Percentiles rank a stretch among this genome's conserved stretches.
Conservation (phyloP, 2,329 filamentous ascomycete genomes). For the Fusarium austroafricanum region DNA sequence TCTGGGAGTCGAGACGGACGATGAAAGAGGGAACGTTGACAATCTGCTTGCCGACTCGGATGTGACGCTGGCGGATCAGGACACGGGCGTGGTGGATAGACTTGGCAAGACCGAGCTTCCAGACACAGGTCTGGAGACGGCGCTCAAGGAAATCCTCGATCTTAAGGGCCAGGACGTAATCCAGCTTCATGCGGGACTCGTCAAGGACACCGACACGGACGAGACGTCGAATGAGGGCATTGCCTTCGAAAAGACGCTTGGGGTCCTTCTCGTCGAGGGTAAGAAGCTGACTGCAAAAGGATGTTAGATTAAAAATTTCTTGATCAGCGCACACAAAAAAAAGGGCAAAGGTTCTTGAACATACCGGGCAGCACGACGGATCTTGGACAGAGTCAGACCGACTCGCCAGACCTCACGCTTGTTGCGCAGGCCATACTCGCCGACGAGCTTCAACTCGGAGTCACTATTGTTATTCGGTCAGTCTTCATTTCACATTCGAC, state of each 20-base stretch:
- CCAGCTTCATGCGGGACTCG: constrained; percentile 99
- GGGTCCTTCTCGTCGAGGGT: constrained; percentile 99
- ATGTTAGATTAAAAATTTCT: constrained; percentile 42
- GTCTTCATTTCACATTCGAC: constrained; percentile 83
- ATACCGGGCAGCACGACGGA: constrained; percentile 99
- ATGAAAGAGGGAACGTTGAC: constrained; percentile 99
- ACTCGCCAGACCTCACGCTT: constrained; percentile 99
- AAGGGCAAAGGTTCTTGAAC: constrained; percentile 27
- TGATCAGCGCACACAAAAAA: background rate
- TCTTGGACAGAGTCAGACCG: constrained; percentile 99
- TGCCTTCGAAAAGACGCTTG: constrained; percentile 99
- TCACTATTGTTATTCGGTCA: constrained; percentile 80
- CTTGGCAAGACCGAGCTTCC: constrained; percentile 99
- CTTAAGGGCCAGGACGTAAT: constrained; percentile 99
- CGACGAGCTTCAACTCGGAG: constrained; percentile 99
- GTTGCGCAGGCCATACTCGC: constrained; percentile 99
- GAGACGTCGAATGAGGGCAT: constrained; percentile 99
- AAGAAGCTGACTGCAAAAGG: constrained; percentile 89
- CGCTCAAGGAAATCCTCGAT: constrained; percentile 99
- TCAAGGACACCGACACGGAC: constrained; percentile 99
- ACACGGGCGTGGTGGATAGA: constrained; percentile 99
- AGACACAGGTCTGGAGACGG: constrained; percentile 99
- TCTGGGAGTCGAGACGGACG: constrained; percentile 99
- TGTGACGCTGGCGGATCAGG: constrained; percentile 99
- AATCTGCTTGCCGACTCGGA: constrained; percentile 99